These are phyloP conservation scores for Geranomyces michiganensis DNA, from an alignment of 192 early-diverging fungal species.

Conservation along the genomic window DNA sequence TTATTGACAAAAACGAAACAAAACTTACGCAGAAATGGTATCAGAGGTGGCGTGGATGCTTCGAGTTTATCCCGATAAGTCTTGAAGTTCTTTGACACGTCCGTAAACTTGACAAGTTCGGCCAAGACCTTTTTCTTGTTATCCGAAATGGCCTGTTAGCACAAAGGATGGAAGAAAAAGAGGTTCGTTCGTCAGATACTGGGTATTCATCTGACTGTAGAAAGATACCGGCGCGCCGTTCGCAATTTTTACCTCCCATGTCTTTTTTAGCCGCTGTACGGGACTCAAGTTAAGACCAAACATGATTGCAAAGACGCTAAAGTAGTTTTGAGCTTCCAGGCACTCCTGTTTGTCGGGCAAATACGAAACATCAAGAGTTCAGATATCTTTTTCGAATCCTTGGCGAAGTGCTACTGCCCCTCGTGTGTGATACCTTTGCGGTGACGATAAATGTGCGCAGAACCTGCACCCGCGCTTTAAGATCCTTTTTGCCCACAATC, in stretches of 20 bases:
- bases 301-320: constrained; percentile 58
- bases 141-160: constrained; percentile 43
- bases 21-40: constrained; percentile 59
- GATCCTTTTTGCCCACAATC: constrained; percentile 51
- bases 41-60: constrained; percentile 48
- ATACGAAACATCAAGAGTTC: no score
- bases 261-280: constrained; percentile 59
- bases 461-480: constrained; percentile 45
- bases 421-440: constrained; percentile 34
- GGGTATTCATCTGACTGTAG: no score
- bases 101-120: constrained; percentile 55
- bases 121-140: constrained; percentile 43
- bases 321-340: constrained; percentile 52
- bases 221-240: no score
- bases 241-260: constrained; percentile 66
- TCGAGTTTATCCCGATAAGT: constrained; percentile 51
- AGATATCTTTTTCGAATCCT: no score
- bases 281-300: constrained; percentile 56
- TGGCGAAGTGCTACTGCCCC: no score
- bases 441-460: constrained; percentile 50
- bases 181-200: background rate
- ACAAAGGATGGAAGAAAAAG: background rate
- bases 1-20: background rate
- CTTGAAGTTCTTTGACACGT: constrained; percentile 64
- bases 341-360: constrained; percentile 5